Evolutionary conservation across 176 grass and related monocot genomes (phyloP), one percentile per base, ranked within the genome.

Genomic region (Thalia dealbata): DNA sequence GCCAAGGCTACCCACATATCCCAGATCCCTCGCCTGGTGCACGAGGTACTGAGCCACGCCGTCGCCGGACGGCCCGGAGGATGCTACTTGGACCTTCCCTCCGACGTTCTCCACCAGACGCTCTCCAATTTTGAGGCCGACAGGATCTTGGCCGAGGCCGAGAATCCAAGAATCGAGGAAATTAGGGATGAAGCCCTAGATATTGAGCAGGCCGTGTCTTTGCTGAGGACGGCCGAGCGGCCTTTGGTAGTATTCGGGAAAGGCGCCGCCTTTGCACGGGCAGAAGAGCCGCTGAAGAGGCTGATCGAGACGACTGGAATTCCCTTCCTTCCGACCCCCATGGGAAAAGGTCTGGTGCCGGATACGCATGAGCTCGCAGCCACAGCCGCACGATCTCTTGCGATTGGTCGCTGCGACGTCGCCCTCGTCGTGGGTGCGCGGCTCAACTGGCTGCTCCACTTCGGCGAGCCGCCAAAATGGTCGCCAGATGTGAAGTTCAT

Each of bases 361-460:
- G 93, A 97, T 67, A 25, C 76, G 0, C 93, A 97, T 54, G 87
- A 82, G 13, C 89, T 97, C 6, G 91, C 93, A 1, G 87, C 93
- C 52, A 90, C 93, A 0, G 93, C 93, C 0, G 89, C 89, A 14
- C 79, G 93, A 3, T 92, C 85, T 10, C 84, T 97, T 29, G 93
- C 93, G 54, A 88, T 97, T 1, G 83, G 85, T 5, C 79, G 78
- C 64, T 97, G 89, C 28, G 93, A 97, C 50, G 87, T 97, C 15
- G 93, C 89, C 0, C 83, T 97, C 0, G 74, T 97, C 46, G 27
- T 92, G 1, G 89, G 93, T 30, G 93, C 93, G 0, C 86, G 93
- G 67, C 93, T 97, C 11, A 97, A 97, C 22, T 97, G 93, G 93
- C 3, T 97, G 73, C 93, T 97, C 46, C 89, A 97, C 70, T 97